phyloP scores from a whole-genome alignment of 441 rosid species.

The Erysimum pusillum region DNA sequence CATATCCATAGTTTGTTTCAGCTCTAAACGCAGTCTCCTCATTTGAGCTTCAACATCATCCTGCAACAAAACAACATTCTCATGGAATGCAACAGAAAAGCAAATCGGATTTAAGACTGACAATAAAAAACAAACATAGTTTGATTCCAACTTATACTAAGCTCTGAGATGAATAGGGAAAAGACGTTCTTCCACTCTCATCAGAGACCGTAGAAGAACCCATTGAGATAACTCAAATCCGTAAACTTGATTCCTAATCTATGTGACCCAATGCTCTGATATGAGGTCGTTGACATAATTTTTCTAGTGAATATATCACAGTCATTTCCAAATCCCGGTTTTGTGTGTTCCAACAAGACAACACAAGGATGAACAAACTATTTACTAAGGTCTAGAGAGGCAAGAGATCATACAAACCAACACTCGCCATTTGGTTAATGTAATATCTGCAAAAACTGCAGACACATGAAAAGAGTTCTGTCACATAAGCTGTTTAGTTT shows the following conservation, averaged over 20 bases:
- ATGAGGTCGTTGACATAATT: constrained; percentile 66
- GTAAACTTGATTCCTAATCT: constrained; percentile 56
- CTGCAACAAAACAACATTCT: constrained; percentile 46
- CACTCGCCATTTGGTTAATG: no score
- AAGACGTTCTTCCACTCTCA: constrained; percentile 65
- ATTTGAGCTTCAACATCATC: constrained; percentile 91
- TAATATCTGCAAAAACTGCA: no score
- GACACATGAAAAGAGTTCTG: no score
- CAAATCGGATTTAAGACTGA: neutral
- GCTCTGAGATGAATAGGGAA: constrained; percentile 61
- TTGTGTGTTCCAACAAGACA: no score
- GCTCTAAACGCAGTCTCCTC: constrained; percentile 82
- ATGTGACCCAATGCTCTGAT: constrained; percentile 64
- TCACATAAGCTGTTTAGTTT: no score
- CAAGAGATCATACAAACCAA: no score
- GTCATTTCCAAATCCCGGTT: no score
- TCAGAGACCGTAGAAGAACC: constrained; percentile 63
- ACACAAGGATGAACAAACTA: no score
- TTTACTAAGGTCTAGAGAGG: no score
- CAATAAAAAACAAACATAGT: neutral
- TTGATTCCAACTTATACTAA: constrained; percentile 49
- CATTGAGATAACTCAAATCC: constrained; percentile 52
- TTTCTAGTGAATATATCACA: no score
- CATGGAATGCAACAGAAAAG: neutral
- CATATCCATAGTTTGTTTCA: constrained; percentile 97